A percentile compares a stretch with the other conserved stretches of the same genome.
Evolutionary conservation across 179 eudicot genomes (phyloP).

Genomic region (Vitellaria paradoxa): DNA sequence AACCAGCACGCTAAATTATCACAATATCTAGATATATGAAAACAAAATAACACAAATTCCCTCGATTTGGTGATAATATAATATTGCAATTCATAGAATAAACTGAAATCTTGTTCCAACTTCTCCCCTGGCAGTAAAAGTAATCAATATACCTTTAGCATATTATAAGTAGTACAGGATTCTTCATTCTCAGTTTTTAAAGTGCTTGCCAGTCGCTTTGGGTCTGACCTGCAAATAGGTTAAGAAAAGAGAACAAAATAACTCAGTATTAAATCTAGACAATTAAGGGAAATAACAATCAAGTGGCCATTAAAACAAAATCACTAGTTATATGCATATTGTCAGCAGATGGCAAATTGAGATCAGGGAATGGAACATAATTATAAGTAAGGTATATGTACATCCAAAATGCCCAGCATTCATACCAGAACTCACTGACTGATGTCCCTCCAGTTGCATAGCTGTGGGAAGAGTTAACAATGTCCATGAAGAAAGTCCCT

Average conservation of each 20-base stretch:
- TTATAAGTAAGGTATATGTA: neutral
- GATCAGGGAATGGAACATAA: neutral
- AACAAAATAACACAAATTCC: neutral
- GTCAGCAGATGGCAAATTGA: neutral
- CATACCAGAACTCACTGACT: slow-evolving; percentile 68
- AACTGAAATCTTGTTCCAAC: neutral
- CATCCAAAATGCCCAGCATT: neutral
- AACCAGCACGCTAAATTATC: neutral
- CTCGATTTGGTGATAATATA: neutral
- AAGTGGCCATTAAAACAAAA: neutral
- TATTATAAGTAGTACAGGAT: slow-evolving; percentile 74
- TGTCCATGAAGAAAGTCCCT: slow-evolving; percentile 77
- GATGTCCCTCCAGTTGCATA: slow-evolving; percentile 98
- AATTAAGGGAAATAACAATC: no score
- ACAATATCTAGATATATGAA: neutral
- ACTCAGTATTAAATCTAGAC: neutral
- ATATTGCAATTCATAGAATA: neutral
- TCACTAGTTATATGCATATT: neutral
- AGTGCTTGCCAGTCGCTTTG: slow-evolving; percentile 64
- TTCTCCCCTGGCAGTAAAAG: neutral
- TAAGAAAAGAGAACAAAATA: slow-evolving; percentile 2
- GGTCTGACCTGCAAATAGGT: slow-evolving; percentile 57
- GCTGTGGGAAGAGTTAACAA: slow-evolving; percentile 77
- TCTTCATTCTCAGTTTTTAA: slow-evolving; percentile 68
- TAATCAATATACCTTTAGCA: slow-evolving; percentile 68